A percentile compares a stretch with the other conserved stretches of the same genome.
Evolutionary conservation across 2,329 filamentous ascomycete species (phyloP).

Genomic region (Diplodia corticola): DNA sequence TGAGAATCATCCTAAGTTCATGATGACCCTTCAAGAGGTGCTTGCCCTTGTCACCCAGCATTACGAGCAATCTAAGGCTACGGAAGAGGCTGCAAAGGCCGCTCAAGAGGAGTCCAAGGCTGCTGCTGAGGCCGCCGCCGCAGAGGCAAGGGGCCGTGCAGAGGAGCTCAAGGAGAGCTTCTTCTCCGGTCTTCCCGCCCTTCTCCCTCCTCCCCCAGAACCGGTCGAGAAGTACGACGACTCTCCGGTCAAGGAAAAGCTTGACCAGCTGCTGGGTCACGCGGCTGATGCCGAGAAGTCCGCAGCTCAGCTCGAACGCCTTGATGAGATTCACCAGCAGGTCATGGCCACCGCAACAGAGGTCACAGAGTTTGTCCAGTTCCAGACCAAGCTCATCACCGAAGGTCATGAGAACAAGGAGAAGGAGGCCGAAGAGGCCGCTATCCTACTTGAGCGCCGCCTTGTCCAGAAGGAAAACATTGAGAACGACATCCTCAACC

Average conservation of each 20-base stretch:
- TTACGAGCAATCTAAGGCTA: constrained; percentile 78
- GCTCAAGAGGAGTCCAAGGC: constrained; percentile 38
- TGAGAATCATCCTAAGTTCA: constrained; percentile 85
- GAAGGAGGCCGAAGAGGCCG: constrained; percentile 76
- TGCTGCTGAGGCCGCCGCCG: constrained; percentile 43
- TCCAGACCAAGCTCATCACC: constrained; percentile 71
- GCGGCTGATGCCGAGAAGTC: constrained; percentile 67
- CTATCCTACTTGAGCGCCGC: constrained; percentile 76
- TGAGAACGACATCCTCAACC: constrained; percentile 47
- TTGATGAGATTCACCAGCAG: constrained; percentile 86
- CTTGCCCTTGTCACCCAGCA: constrained; percentile 79
- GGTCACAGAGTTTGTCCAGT: constrained; percentile 77
- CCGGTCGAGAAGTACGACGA: constrained; percentile 56
- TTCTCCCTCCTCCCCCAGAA: constrained; percentile 45
- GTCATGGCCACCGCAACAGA: constrained; percentile 82
- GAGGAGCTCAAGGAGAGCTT: constrained; percentile 45
- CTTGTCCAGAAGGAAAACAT: constrained; percentile 64
- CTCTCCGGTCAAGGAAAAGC: constrained; percentile 57
- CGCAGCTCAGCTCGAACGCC: constrained; percentile 72
- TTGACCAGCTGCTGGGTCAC: constrained; percentile 60
- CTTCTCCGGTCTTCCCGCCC: constrained; percentile 45
- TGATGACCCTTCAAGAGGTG: constrained; percentile 85
- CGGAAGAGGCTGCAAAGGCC: constrained; percentile 37
- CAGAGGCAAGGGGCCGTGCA: constrained; percentile 45
- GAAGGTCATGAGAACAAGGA: constrained; percentile 79